A percentile compares a stretch with the other conserved stretches of the same genome.
Conservation (phyloP, 352 stramenopile species). For the Phytophthora sp. region DNA sequence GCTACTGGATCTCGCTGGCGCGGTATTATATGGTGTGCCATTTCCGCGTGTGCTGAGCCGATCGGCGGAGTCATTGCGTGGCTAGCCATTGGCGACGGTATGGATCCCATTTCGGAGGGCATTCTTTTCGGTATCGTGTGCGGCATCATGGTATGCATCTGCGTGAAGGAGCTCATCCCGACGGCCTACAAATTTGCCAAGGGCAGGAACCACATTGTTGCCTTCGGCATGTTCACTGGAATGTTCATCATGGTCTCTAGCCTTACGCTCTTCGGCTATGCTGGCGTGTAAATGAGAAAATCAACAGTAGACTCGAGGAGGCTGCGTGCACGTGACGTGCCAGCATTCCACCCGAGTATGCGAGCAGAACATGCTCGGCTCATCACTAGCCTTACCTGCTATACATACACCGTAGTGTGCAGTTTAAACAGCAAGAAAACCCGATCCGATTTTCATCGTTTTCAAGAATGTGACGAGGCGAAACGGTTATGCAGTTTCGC, state of each 20-base stretch:
- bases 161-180: constrained; percentile 89
- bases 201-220: constrained; percentile 76
- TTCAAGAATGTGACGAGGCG: constrained; percentile 1
- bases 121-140: constrained; percentile 92
- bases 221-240: constrained; percentile 75
- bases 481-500: too few species aligned
- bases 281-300: constrained; percentile 40
- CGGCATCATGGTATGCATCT: constrained; percentile 96
- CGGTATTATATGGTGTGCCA: constrained; percentile 92
- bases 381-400: too few species aligned
- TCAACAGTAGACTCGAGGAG: neutral
- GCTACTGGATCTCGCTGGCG: constrained; percentile 93
- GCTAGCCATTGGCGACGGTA: constrained; percentile 74
- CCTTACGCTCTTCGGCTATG: constrained; percentile 86
- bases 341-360: neutral
- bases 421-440: too few species aligned
- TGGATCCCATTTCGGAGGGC: constrained; percentile 75
- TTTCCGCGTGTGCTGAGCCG: constrained; percentile 90
- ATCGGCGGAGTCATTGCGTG: constrained; percentile 90
- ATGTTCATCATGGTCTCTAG: constrained; percentile 92
- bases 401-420: too few species aligned
- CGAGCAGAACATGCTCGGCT: neutral
- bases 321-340: too few species aligned
- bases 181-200: constrained; percentile 91
- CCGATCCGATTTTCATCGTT: neutral